Evolutionary conservation across 495 filamentous ascomycete genomes (phyloP).

Genomic region (Podospora appendiculata): DNA sequence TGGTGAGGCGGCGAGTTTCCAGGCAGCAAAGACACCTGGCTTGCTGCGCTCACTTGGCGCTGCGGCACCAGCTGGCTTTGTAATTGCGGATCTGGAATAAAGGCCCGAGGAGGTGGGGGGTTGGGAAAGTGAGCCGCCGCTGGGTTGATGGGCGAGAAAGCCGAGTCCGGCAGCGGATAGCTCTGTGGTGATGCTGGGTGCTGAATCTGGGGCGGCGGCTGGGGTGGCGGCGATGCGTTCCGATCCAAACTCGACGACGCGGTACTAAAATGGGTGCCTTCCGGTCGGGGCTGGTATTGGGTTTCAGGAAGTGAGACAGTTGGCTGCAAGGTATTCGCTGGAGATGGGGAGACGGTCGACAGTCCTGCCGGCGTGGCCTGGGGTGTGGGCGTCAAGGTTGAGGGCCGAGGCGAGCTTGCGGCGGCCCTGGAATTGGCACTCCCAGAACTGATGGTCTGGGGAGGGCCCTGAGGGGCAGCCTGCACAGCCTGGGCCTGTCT

Average conservation of each 20-base stretch:
- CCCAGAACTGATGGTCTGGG: not conserved
- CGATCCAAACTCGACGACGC: not conserved
- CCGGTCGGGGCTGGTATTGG: slow-evolving; percentile 7
- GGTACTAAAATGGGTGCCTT: not conserved
- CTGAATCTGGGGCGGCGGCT: slow-evolving; percentile 4
- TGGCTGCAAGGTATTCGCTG: not conserved
- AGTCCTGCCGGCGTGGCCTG: not conserved
- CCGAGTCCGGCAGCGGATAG: slow-evolving; percentile 10
- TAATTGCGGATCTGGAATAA: not conserved
- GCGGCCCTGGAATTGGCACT: not conserved
- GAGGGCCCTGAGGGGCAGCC: not conserved
- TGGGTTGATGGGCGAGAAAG: slow-evolving; percentile 15
- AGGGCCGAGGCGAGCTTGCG: not conserved
- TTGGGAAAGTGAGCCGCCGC: slow-evolving; percentile 3
- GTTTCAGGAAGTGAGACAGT: slow-evolving; percentile 4
- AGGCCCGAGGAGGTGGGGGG: slow-evolving; percentile 2
- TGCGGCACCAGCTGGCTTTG: slow-evolving; percentile 7
- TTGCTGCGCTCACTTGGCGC: slow-evolving; percentile 18
- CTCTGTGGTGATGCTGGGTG: slow-evolving; percentile 3
- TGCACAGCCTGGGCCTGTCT: not conserved
- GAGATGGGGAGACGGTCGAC: slow-evolving; percentile 1
- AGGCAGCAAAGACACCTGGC: slow-evolving; percentile 21
- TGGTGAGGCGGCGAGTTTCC: not conserved
- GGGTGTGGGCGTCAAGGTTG: not conserved
- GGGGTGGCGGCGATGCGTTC: slow-evolving; percentile 6